Percentiles rank a stretch among this genome's conserved stretches.
phyloP scores from a whole-genome alignment of 768 basidiomycete species.

The Tylopilus rubrobrunneus region DNA sequence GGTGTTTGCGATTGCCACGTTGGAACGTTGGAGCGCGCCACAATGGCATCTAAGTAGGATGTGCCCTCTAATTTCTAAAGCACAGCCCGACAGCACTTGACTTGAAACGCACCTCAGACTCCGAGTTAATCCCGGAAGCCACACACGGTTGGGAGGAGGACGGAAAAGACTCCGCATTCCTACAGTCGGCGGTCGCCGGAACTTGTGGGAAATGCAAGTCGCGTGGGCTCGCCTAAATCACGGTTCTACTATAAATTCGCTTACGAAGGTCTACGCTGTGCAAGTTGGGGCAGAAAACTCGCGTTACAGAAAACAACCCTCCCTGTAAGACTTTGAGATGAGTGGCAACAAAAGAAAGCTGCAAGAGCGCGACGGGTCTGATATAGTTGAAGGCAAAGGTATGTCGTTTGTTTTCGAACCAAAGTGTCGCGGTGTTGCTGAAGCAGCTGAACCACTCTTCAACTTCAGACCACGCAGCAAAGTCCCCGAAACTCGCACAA shows the following conservation, averaged over 20 bases:
- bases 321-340: slow-evolving; percentile 6
- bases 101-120: background rate
- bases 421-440: background rate
- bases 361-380: slow-evolving; percentile 5
- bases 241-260: background rate
- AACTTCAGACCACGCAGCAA: slow-evolving; percentile 6
- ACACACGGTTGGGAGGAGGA: background rate
- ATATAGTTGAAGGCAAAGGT: slow-evolving; percentile 10
- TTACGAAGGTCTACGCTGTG: slow-evolving; percentile 6
- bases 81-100: background rate
- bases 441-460: background rate
- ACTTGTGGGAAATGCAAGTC: background rate
- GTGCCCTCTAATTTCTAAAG: background rate
- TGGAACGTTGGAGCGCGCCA: slow-evolving; percentile 10
- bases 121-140: background rate
- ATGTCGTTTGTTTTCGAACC: background rate
- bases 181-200: slow-evolving; percentile 16
- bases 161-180: background rate
- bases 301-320: background rate
- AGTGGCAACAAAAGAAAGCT: slow-evolving; percentile 18
- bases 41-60: background rate
- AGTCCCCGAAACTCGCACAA: slow-evolving; percentile 6
- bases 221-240: background rate
- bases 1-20: slow-evolving; percentile 3
- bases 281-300: background rate